Evolutionary conservation across 306 rosid species (phyloP), one percentile per base, ranked within the genome.

Genomic region (Hylodesmum podocarpum): DNA sequence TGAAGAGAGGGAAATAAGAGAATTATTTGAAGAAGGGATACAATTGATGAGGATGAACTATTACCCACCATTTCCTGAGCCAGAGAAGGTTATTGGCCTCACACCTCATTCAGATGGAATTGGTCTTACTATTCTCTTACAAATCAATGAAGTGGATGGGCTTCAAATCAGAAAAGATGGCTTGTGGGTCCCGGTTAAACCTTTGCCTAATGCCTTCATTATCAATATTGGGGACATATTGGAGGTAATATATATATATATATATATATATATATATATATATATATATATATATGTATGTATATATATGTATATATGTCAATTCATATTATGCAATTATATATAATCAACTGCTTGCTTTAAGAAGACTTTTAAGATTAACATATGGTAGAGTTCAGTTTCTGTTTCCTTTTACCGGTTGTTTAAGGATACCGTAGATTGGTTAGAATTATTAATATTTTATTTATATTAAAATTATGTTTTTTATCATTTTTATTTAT

Each of bases 1-100:
- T 0, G 43, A 61, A 31, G 67, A 61, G 33, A 61, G 9, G 67
- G 25, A 61, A 61, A 61, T 61, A 29, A 31, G 24, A 8, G 43
- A 61, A 1, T 16, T 61, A 4, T 61, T 31, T 61, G 67, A 61
- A 7, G 67, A 61, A 29, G 67, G 43, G 40, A 7, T 61, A 8
- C 67, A 61, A 16, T 3, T 61, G 25, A 61, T 61, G 67, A 61
- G 67, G 67, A 31, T 61, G 67, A 61, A 61, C 1, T 61, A 61
- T 31, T 61, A 61, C 22, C 67, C 67, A 3, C 67, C 67, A 31
- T 61, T 41, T 11, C 67, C 67, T 1, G 0, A 61, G 16, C 43
- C 67, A 61, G 43, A 61, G 1, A 61, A 61, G 43, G 67, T 31
- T n/a, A 33, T 61, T 31, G 67, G 67, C 24, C 67, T 61, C 13